phyloP scores from a whole-genome alignment of 495 filamentous ascomycete species.

The Aspergillus sparsus region DNA sequence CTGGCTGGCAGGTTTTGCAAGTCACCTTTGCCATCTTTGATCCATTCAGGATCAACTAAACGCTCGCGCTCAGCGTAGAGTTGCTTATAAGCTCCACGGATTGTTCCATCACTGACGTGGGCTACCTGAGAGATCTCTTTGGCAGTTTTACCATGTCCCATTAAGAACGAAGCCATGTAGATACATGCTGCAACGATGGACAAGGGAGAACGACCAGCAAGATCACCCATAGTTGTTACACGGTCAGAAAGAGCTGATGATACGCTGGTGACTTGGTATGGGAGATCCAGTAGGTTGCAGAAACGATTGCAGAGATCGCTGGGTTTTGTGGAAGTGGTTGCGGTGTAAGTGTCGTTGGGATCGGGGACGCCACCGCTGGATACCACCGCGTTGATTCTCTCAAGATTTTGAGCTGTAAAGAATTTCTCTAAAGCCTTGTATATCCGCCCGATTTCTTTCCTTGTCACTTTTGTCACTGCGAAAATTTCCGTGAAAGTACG shows the following conservation, averaged over 20 bases:
- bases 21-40: conserved; percentile 68
- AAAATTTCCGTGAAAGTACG: conserved; percentile 93
- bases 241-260: conserved; percentile 72
- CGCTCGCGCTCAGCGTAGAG: conserved; percentile 71
- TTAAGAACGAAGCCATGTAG: conserved; percentile 86
- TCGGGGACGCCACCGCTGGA: conserved; percentile 49
- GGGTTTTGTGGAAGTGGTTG: conserved; percentile 77
- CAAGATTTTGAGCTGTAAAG: conserved; percentile 61
- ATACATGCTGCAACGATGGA: conserved; percentile 94
- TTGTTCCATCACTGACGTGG: conserved; percentile 92
- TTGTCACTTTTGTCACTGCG: conserved; percentile 85
- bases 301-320: conserved; percentile 85
- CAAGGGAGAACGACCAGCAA: conserved; percentile 91
- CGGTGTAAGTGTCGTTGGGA: conserved; percentile 62
- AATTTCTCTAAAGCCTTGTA: conserved; percentile 93
- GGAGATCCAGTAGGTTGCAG: conserved; percentile 76
- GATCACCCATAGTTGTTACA: conserved; percentile 68
- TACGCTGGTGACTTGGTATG: conserved; percentile 66
- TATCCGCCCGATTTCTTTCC: conserved; percentile 94
- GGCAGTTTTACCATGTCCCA: conserved; percentile 73
- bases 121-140: conserved; percentile 82
- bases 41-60: conserved; percentile 73
- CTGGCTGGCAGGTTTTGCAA: conserved; percentile 65
- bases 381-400: conserved; percentile 51
- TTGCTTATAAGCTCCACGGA: conserved; percentile 90